Conservation (phyloP, 306 rosid genomes). For the Dryas alaskensis region DNA sequence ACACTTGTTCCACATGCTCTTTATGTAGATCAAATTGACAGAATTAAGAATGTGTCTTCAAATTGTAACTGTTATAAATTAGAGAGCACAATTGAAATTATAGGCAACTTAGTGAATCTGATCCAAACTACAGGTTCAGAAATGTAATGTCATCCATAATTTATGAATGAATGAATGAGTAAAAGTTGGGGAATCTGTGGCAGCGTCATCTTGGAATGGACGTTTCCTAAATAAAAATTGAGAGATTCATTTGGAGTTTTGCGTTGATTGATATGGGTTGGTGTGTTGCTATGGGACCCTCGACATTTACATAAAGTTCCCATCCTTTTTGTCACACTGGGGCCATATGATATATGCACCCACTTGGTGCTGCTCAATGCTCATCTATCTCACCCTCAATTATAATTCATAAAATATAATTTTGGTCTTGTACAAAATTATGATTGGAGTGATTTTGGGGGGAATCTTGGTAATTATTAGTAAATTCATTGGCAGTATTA, state of each 20-base stretch:
- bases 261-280: constrained; percentile 33
- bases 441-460: not conserved
- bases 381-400: constrained; percentile 13
- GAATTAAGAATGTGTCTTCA: too few species aligned
- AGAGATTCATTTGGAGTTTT: constrained; percentile 42
- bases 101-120: too few species aligned
- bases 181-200: constrained; percentile 20
- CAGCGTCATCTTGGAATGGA: constrained; percentile 24
- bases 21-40: too few species aligned
- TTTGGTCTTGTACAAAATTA: constrained; percentile 8
- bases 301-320: constrained; percentile 38
- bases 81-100: too few species aligned
- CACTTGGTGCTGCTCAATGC: constrained; percentile 18
- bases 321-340: constrained; percentile 42
- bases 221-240: constrained; percentile 22
- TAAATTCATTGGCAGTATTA: not conserved
- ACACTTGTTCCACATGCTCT: too few species aligned
- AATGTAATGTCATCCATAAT: not conserved
- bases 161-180: not conserved
- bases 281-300: constrained; percentile 31
- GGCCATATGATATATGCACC: constrained; percentile 25
- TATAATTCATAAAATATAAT: not conserved
- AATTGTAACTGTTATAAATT: too few species aligned
- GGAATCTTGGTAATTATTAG: not conserved
- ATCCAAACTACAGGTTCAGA: too few species aligned